Evolutionary conservation across 140 eudicot genomes (phyloP), one percentile per base, ranked within the genome.

Genomic region (Bidens hawaiensis): DNA sequence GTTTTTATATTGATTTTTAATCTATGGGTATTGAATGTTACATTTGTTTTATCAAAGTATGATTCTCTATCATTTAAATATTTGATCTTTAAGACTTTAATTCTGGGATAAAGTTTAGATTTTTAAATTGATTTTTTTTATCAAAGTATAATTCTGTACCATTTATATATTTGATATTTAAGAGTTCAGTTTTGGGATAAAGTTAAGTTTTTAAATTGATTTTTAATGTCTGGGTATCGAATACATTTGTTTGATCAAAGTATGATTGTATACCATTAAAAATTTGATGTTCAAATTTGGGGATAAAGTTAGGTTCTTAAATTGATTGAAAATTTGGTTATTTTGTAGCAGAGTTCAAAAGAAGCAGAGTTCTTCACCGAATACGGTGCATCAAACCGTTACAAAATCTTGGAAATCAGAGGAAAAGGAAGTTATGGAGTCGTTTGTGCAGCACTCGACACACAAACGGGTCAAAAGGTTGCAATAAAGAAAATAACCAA

Each of bases 381-480:
- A 53, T 87, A 84, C 42, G 96, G 96, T 53, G 96, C 84, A 71
- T 86, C 86, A 46, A 87, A 69, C 54, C 76, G 89, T 47, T 87
- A 76, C 65, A 84, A 76, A 72, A 84, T 87, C 54, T 75, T 62
- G 74, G 96, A 87, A 71, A 82, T 87, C 38, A 75, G 84, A 27
- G 96, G 96, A 7, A 88, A 88, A 40, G 96, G 96, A 30, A 88
- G 96, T 80, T 88, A 88, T 77, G 96, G 96, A 53, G 94, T 88
- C 10, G 96, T 88, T 75, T 88, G 96, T 78, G 82, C 96, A 36
- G 96, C 96, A 33, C 73, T 88, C 18, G 96, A 88, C 77, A 76
- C 94, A 27, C 90, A 77, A 38, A 85, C 94, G 12, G 94, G 94
- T 23, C 90, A 85, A 27, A 88, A 88, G 66, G 96, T 88, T 73